Evolutionary conservation across 495 filamentous ascomycete species (phyloP), one percentile per base, ranked within the genome.

Genomic region (Lasiosphaeria hispida): DNA sequence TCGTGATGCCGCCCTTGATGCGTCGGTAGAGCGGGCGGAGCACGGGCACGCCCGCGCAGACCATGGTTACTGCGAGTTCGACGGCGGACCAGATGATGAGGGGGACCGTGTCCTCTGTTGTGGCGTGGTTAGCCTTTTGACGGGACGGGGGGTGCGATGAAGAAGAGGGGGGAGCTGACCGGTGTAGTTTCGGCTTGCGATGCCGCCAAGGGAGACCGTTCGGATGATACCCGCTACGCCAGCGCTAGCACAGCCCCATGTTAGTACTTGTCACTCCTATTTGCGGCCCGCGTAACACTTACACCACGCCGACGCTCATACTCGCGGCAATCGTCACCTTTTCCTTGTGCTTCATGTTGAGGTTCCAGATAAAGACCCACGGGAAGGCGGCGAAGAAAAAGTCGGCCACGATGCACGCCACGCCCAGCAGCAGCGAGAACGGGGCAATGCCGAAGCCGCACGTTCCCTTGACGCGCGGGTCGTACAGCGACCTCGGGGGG

Each of bases 231-330:
- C 57, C 11, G 48, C 51, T 15, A 18, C 41, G 9, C 57, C 57
- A 18, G 57, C 57, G 10, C 57, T 59, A 39, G 23, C 23, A 30
- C 23, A 30, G 23, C 23, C 5, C 23, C 1, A 11, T 15, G 36
- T 17, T 14, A 49, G 47, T 40, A 11, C 14, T 3, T 10, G n/a
- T n/a, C n/a, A n/a, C n/a, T 18, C 7, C 4, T 10, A 7, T 5
- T 10, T 14, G 18, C 14, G 1, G 48, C 4, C 4, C 9, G n/a
- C 8, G 35, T 3, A 10, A 7, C 1, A 70, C 77, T 58, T 62
- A 80, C 77, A 81, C 58, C 51, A 80, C 55, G 10, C 80, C 80
- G 3, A 81, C 62, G 35, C 80, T 77, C 72, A 82, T 76, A 17
- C 76, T 72, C 0, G 64, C 65, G 47, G 74, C 73, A 17, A 83